Conservation (phyloP, 768 basidiomycete genomes). For the Mycena indigotica region DNA sequence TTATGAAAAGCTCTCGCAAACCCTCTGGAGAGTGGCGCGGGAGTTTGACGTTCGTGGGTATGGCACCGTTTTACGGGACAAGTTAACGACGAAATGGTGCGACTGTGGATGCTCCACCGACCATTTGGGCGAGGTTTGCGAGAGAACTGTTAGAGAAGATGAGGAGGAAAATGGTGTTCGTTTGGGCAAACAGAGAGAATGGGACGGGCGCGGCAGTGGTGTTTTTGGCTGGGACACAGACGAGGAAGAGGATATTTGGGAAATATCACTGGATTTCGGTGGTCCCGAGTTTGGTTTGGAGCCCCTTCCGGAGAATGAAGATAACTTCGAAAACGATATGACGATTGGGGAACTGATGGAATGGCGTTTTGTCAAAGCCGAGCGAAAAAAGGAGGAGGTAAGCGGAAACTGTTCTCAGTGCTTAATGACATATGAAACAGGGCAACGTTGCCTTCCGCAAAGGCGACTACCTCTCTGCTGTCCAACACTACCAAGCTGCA, state of each 20-base stretch:
- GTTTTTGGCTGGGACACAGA: slow-evolving; percentile 74
- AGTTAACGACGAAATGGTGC: slow-evolving; percentile 76
- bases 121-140: slow-evolving; percentile 76
- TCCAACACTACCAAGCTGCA: slow-evolving; percentile 61
- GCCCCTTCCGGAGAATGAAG: slow-evolving; percentile 45
- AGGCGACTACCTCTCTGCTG: slow-evolving; percentile 58
- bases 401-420: slow-evolving; percentile 18
- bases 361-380: slow-evolving; percentile 69
- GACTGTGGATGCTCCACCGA: slow-evolving; percentile 82
- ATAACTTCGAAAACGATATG: slow-evolving; percentile 54
- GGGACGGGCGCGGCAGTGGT: slow-evolving; percentile 77
- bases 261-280: slow-evolving; percentile 67
- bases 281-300: slow-evolving; percentile 21
- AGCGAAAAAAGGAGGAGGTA: slow-evolving; percentile 72
- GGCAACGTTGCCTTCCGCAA: slow-evolving; percentile 71
- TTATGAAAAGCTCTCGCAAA: slow-evolving; percentile 64
- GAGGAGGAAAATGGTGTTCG: slow-evolving; percentile 62
- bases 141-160: slow-evolving; percentile 69
- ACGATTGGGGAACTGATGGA: slow-evolving; percentile 77
- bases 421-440: slow-evolving; percentile 38
- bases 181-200: slow-evolving; percentile 70
- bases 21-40: slow-evolving; percentile 68
- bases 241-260: slow-evolving; percentile 80
- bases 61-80: slow-evolving; percentile 68
- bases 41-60: slow-evolving; percentile 78